These are phyloP conservation scores for Hemerocallis citrina DNA, from an alignment of 106 monocot genomes.

Conservation along the genomic window DNA sequence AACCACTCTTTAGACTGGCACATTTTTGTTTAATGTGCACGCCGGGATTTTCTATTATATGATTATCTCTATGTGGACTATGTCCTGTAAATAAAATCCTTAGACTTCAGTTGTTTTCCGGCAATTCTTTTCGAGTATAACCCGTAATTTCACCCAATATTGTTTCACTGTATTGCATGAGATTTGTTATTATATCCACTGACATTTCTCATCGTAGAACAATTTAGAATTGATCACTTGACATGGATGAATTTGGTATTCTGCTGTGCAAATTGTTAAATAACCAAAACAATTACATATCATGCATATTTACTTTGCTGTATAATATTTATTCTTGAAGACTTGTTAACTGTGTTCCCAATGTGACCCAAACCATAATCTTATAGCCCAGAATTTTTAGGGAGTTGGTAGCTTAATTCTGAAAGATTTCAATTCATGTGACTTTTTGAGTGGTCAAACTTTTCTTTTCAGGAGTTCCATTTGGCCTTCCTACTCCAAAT, in stretches of 20 bases:
- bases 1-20: no score
- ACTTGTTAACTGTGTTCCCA: conserved; percentile 1
- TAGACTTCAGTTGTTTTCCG: not conserved
- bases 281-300: not conserved
- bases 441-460: conserved; percentile 40
- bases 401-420: conserved; percentile 10
- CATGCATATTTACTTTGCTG: not conserved
- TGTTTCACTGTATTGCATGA: not conserved
- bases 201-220: no score
- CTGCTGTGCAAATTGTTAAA: not conserved
- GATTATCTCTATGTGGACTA: no score
- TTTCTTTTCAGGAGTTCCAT: conserved; percentile 92
- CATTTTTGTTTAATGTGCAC: no score
- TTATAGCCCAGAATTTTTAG: conserved; percentile 2
- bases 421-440: conserved; percentile 21
- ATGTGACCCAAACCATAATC: not conserved
- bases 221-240: not conserved
- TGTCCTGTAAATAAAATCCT: not conserved
- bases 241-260: conserved; percentile 1
- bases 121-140: not conserved
- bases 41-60: no score
- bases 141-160: not conserved
- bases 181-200: no score
- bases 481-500: conserved; percentile 48
- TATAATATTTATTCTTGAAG: conserved; percentile 2